phyloP scores from a whole-genome alignment of 164 flowering plant species.

The Magnolia changhungtana region DNA sequence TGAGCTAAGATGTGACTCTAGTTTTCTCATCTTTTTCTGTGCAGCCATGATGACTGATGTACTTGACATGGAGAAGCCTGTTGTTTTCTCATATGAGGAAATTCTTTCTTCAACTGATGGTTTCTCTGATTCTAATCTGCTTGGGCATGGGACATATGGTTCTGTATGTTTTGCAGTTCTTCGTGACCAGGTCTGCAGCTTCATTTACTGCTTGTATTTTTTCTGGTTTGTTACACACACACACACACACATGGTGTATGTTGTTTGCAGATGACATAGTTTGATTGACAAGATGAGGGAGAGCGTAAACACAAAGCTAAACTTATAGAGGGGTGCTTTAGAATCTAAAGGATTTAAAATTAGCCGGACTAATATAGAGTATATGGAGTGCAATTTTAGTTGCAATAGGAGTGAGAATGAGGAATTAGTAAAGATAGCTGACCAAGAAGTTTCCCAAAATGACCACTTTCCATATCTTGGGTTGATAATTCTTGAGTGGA shows the following conservation, averaged over 20 bases:
- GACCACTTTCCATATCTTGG: too few relatives aligned
- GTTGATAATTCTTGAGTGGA: too few relatives aligned
- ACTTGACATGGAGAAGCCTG: constrained; percentile 81
- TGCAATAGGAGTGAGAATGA: too few relatives aligned
- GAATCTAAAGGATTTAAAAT: too few relatives aligned
- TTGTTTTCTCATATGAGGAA: constrained; percentile 77
- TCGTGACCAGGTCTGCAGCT: constrained; percentile 60
- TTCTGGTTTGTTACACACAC: not conserved
- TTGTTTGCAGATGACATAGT: too few relatives aligned
- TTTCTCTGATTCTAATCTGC: constrained; percentile 80
- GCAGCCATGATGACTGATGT: constrained; percentile 70
- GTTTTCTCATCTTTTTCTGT: constrained; percentile 16
- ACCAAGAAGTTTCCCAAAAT: too few relatives aligned
- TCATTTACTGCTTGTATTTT: not conserved
- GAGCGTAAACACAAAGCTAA: too few relatives aligned
- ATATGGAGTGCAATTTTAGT: too few relatives aligned
- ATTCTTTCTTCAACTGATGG: constrained; percentile 62
- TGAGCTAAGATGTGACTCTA: not conserved
- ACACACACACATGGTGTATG: not conserved
- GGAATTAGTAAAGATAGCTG: too few relatives aligned
- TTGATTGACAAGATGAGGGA: too few relatives aligned
- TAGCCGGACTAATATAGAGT: too few relatives aligned
- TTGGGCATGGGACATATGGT: constrained; percentile 95
- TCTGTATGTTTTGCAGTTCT: constrained; percentile 80
- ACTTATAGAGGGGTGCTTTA: too few relatives aligned